Base-by-base conservation (phyloP, 805 yeast genomes). In the Nadsonia fulvescens region DNA sequence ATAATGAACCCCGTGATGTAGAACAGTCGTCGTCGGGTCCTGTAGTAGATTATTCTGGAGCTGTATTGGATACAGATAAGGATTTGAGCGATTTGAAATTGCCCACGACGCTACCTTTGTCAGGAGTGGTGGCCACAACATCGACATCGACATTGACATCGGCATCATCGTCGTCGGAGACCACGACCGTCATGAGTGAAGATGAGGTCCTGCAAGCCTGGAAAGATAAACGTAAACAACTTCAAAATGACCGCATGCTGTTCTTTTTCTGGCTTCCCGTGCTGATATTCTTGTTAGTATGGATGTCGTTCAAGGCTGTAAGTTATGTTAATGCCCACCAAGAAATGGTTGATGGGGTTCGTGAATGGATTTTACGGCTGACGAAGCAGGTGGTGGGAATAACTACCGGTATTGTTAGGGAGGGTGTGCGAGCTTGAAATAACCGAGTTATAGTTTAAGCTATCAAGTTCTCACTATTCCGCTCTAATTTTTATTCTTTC, bases 201-300 rank as follows among this genome's bases (percentile, higher is more conserved):
- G 39, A 35, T 23, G 38, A 37, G 25, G 39, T 37, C 13, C 17
- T 40, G 22, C 33, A 37, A 24, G 37, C 36, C 6, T 64, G 70
- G 43, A 44, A 37, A 31, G 32, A 37, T n/a, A 34, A 57, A 33
- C 56, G 56, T 32, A 56, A 54, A 37, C 58, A 56, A 26, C 53
- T 64, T 31, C 53, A 51, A 38, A 75, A 79, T 40, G 95, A 83
- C 49, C 73, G 67, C 42, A 74, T 81, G 78, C 57, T 83, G 35
- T 53, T 79, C 33, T 78, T 83, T 46, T 82, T 83, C 61, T 83
- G 95, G 95, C 51, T 82, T 31, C 95, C 95, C 8, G 61, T 77
- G 19, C 51, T 79, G 27, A 38, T 72, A 12, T 37, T 46, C 5
- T 22, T 27, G 15, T 16, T 27, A 25, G 21, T 22, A 21, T 27